phyloP scores from a whole-genome alignment of 805 yeast genomes.

The Barnettozyma wickerhamii region DNA sequence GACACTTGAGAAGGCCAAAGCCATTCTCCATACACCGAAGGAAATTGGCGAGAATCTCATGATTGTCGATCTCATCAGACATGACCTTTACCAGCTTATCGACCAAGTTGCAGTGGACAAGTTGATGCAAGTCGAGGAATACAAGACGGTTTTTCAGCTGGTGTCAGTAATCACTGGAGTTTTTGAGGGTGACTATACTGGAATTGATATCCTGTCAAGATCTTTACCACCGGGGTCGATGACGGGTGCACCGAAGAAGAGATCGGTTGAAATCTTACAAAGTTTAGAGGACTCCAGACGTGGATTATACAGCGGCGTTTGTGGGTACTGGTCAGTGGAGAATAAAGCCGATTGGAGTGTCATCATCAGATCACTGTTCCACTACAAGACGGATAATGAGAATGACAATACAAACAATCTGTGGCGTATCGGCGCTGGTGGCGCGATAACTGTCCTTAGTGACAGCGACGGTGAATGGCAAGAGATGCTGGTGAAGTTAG shows the following conservation, averaged over 20 bases:
- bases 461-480: slow-evolving; percentile 84
- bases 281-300: slow-evolving; percentile 38
- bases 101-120: slow-evolving; percentile 65
- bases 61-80: slow-evolving; percentile 95
- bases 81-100: slow-evolving; percentile 73
- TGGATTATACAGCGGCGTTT: slow-evolving; percentile 91
- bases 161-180: slow-evolving; percentile 83
- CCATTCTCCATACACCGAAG: slow-evolving; percentile 73
- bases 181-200: slow-evolving; percentile 38
- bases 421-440: slow-evolving; percentile 97
- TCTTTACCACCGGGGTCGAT: slow-evolving; percentile 97
- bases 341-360: slow-evolving; percentile 96
- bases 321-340: slow-evolving; percentile 90
- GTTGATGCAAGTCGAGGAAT: slow-evolving; percentile 90
- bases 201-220: slow-evolving; percentile 72
- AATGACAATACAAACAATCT: slow-evolving; percentile 26
- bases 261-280: slow-evolving; percentile 82
- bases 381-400: slow-evolving; percentile 47
- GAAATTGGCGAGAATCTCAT: slow-evolving; percentile 94
- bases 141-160: slow-evolving; percentile 83
- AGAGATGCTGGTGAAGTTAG: slow-evolving; percentile 79
- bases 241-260: slow-evolving; percentile 98
- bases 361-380: slow-evolving; percentile 77
- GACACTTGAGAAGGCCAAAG: slow-evolving; percentile 54
- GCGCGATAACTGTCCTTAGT: slow-evolving; percentile 91